Conservation (phyloP, 176 grass and related monocot species). For the Carex pumila region DNA sequence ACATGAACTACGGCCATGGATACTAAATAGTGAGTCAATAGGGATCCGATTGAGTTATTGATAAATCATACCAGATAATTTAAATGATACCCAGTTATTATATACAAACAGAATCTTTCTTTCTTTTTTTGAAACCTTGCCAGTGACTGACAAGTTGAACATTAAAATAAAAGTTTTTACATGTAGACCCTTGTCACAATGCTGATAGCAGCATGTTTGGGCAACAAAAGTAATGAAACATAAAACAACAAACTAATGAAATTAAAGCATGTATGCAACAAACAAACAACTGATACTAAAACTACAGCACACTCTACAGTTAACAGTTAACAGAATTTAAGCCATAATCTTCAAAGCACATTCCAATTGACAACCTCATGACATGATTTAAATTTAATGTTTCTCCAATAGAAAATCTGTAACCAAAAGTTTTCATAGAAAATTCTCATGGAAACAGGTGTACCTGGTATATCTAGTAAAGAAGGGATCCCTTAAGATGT, state of each 20-base stretch:
- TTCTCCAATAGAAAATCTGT: background rate
- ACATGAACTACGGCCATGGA: too few relatives aligned
- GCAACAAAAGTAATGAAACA: too few relatives aligned
- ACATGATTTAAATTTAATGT: background rate
- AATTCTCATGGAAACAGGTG: background rate
- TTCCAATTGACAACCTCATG: background rate
- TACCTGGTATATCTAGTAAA: slow-evolving; percentile 77
- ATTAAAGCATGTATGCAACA: too few relatives aligned
- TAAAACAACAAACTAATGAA: too few relatives aligned
- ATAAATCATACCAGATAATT: background rate
- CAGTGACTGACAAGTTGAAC: too few relatives aligned
- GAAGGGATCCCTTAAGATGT: slow-evolving; percentile 94
- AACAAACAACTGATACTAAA: too few relatives aligned
- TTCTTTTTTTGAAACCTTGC: too few relatives aligned
- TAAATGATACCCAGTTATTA: background rate
- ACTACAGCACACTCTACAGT: too few relatives aligned
- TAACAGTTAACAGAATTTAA: too few relatives aligned
- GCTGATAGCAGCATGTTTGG: too few relatives aligned
- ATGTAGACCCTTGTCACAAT: too few relatives aligned
- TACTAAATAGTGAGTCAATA: background rate
- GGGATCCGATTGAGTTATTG: background rate
- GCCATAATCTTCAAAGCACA: background rate
- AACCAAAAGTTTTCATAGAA: background rate
- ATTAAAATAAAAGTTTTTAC: too few relatives aligned
- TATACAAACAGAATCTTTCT: background rate